Conservation (phyloP, 2,329 filamentous ascomycete species). For the Colletotrichum eremochloae region DNA sequence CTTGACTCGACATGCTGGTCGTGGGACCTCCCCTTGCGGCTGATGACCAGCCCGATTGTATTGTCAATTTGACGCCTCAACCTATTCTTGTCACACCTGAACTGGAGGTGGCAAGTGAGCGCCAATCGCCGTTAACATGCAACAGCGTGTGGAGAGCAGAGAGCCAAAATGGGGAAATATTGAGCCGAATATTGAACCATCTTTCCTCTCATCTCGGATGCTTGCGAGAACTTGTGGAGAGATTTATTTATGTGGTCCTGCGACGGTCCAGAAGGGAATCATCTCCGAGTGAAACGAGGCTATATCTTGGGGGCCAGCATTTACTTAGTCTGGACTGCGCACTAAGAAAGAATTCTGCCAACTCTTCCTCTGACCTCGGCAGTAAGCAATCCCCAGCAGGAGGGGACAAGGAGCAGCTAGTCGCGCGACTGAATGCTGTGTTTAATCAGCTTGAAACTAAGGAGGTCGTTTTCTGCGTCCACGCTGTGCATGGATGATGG, state of each 20-base stretch:
- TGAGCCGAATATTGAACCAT: not conserved
- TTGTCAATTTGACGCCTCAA: not conserved
- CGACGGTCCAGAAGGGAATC: slow-evolving; percentile 15
- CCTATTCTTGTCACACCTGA: slow-evolving; percentile 9
- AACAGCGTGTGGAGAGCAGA: not conserved
- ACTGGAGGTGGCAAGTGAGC: not conserved
- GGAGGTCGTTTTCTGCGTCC: not conserved
- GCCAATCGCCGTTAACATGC: not conserved
- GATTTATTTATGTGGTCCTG: slow-evolving; percentile 9
- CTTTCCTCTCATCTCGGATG: slow-evolving; percentile 10
- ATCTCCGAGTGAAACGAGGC: slow-evolving; percentile 39
- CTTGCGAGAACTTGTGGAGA: slow-evolving; percentile 22
- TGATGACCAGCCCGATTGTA: not conserved
- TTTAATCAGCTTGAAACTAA: slow-evolving; percentile 39
- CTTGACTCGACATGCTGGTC: slow-evolving; percentile 31
- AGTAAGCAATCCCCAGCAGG: not conserved
- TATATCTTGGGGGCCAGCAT: slow-evolving; percentile 22
- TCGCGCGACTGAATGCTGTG: slow-evolving; percentile 15
- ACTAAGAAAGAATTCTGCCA: slow-evolving; percentile 7
- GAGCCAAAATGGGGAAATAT: not conserved
- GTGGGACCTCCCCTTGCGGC: slow-evolving; percentile 6
- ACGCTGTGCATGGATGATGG: slow-evolving; percentile 24
- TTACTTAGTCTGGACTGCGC: not conserved
- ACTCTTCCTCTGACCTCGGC: not conserved
- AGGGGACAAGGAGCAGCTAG: not conserved